Conservation (phyloP, 2,329 filamentous ascomycete species). For the Colletotrichum nymphaeae region DNA sequence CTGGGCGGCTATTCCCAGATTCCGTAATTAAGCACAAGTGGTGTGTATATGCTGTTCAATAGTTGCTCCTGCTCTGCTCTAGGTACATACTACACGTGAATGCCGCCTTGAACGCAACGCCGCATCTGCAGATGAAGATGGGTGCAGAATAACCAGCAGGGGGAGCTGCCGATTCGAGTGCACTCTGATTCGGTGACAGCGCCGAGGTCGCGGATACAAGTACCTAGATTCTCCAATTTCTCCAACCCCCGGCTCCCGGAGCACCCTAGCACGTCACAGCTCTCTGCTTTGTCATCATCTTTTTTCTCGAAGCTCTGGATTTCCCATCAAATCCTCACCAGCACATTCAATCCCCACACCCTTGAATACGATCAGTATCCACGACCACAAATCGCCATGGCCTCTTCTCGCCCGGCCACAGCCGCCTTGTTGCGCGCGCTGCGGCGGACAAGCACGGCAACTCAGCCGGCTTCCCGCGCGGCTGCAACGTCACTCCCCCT, state of each 20-base stretch:
- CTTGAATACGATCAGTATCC: background rate
- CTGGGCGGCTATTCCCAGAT: background rate
- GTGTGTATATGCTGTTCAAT: too few relatives aligned
- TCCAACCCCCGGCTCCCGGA: background rate
- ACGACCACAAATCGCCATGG: conserved; percentile 17
- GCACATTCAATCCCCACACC: background rate
- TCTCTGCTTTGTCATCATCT: conserved; percentile 27
- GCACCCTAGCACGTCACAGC: conserved; percentile 32
- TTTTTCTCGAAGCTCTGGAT: background rate
- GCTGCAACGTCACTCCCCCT: conserved; percentile 1
- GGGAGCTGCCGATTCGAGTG: background rate
- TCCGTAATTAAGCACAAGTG: too few relatives aligned
- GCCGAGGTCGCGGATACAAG: background rate
- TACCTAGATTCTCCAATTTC: conserved; percentile 3
- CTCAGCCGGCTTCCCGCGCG: conserved; percentile 3
- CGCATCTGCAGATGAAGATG: conserved; percentile 1
- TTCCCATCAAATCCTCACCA: conserved; percentile 36
- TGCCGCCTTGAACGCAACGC: background rate
- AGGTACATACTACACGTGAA: background rate
- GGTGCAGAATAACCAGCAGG: background rate
- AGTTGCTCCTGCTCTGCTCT: background rate
- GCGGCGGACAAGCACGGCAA: conserved; percentile 4
- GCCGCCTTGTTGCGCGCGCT: conserved; percentile 29
- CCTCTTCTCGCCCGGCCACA: conserved; percentile 33
- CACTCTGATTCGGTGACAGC: conserved; percentile 13